Conservation (phyloP, 257 asterid genomes). For the Mentha longifolia region DNA sequence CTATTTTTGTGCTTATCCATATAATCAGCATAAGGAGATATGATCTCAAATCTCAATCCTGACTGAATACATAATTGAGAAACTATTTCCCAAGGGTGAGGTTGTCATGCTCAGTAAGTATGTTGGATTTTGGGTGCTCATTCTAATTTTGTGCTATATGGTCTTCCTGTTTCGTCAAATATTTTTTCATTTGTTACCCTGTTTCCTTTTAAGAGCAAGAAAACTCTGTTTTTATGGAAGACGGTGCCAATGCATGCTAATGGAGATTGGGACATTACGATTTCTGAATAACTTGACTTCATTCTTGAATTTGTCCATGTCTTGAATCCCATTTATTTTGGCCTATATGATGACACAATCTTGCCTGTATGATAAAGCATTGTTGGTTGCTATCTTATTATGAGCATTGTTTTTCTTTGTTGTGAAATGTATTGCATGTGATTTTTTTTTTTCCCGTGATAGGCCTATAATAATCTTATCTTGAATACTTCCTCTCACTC, state of each 20-base stretch:
- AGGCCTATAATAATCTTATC: neutral
- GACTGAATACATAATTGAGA: neutral
- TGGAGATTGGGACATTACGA: neutral
- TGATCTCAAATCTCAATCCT: neutral
- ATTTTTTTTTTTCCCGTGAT: neutral
- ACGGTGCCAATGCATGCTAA: neutral
- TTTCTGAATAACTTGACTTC: conserved; percentile 4
- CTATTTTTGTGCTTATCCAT: too few species aligned
- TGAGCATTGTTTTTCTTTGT: neutral
- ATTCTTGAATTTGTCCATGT: neutral
- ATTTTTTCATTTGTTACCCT: too few species aligned
- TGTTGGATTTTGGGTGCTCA: neutral
- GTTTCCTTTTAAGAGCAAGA: neutral
- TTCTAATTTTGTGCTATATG: neutral
- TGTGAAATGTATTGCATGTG: neutral
- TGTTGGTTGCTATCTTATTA: conserved; percentile 6
- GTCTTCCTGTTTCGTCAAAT: too few species aligned
- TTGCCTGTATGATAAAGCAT: neutral
- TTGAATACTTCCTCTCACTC: conserved; percentile 16
- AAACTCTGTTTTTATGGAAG: neutral
- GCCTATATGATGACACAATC: neutral
- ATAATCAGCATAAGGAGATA: neutral
- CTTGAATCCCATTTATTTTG: neutral
- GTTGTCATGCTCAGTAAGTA: neutral
- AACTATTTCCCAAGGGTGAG: neutral